Conservation (phyloP, 345 rosid genomes). For the Abelmoschus esculentus region DNA sequence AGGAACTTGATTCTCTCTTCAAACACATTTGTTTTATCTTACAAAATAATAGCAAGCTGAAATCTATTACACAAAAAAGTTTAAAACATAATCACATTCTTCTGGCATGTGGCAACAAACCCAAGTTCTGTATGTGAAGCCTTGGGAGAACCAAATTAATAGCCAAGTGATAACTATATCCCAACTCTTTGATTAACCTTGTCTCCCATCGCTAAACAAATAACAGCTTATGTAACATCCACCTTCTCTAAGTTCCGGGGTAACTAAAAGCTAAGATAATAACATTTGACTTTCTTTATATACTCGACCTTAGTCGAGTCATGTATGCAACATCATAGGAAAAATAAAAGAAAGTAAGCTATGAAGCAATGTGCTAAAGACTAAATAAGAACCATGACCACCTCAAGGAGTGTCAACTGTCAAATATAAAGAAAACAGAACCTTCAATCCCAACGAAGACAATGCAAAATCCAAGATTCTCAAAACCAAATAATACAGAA, state of each 20-base stretch:
- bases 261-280: background rate
- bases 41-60: background rate
- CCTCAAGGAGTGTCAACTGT: background rate
- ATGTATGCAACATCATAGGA: background rate
- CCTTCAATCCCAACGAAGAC: background rate
- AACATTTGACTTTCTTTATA: background rate
- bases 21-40: background rate
- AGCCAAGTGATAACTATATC: background rate
- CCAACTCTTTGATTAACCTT: background rate
- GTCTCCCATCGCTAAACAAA: background rate
- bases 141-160: background rate
- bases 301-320: background rate
- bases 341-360: background rate
- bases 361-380: conserved; percentile 3
- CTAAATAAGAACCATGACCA: background rate
- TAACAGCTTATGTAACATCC: background rate
- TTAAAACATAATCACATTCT: background rate
- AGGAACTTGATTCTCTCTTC: background rate
- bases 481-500: conserved; percentile 6
- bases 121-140: background rate
- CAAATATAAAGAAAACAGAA: background rate
- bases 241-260: background rate
- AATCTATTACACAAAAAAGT: background rate
- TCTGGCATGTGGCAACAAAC: background rate
- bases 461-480: background rate